Conservation (phyloP, 2,329 filamentous ascomycete genomes). For the Zasmidium citrigriseum region DNA sequence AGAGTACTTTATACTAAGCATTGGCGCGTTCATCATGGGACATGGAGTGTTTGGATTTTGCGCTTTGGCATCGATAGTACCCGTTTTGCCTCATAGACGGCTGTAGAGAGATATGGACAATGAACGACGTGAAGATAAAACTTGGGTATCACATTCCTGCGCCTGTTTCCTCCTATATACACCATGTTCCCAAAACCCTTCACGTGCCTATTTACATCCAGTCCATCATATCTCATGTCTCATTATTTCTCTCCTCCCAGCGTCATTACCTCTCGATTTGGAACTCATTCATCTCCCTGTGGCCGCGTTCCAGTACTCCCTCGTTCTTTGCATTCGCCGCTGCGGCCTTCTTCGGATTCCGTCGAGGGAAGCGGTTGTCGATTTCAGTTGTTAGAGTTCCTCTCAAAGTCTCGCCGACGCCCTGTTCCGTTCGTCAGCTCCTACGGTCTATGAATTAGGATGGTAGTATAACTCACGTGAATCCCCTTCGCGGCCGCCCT, state of each 20-base stretch:
- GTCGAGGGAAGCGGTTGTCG: constrained; percentile 29
- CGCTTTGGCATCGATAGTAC: not conserved
- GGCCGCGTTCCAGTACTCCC: constrained; percentile 26
- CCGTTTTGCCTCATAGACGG: not conserved
- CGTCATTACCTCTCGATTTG: constrained; percentile 9
- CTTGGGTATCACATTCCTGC: not conserved
- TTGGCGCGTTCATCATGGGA: not conserved
- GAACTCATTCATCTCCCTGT: constrained; percentile 27
- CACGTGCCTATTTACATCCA: not conserved
- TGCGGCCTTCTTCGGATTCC: constrained; percentile 30
- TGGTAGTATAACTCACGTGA: constrained; percentile 26
- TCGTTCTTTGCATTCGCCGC: constrained; percentile 31
- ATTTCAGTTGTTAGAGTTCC: constrained; percentile 36
- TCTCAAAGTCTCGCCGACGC: constrained; percentile 36
- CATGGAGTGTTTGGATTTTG: not conserved
- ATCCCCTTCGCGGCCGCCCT: constrained; percentile 34
- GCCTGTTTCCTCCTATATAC: not conserved
- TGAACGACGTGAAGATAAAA: too few relatives aligned
- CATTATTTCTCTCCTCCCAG: not conserved
- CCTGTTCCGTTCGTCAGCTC: constrained; percentile 16
- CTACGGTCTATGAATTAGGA: not conserved
- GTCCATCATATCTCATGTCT: not conserved
- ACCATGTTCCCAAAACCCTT: not conserved
- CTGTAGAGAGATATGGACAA: not conserved
- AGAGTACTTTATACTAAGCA: too few relatives aligned